Conservation (phyloP, 371 early-diverging fungal genomes). For the Mucor plumbeus region DNA sequence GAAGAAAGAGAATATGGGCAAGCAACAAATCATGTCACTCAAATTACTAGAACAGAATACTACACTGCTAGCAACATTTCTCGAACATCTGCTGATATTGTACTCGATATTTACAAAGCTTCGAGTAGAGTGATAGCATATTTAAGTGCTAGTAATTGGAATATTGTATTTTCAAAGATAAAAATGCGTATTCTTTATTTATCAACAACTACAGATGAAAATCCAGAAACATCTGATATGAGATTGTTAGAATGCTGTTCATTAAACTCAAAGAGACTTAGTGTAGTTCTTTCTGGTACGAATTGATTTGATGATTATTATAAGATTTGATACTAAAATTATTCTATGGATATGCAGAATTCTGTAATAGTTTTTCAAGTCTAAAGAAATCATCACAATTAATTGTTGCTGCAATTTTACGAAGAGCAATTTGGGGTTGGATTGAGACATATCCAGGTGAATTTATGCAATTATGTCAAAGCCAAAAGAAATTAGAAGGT, state of each 20-base stretch:
- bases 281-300: slow-evolving; percentile 69
- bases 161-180: slow-evolving; percentile 70
- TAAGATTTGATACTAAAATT: background rate
- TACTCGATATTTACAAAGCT: slow-evolving; percentile 68
- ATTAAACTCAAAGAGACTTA: slow-evolving; percentile 71
- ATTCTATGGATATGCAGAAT: slow-evolving; percentile 47
- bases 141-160: slow-evolving; percentile 85
- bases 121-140: slow-evolving; percentile 81
- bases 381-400: slow-evolving; percentile 75
- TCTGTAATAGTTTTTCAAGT: slow-evolving; percentile 65
- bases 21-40: slow-evolving; percentile 48
- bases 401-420: slow-evolving; percentile 70
- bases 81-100: slow-evolving; percentile 52
- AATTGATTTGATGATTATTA: background rate
- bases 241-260: slow-evolving; percentile 80
- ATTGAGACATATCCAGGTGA: slow-evolving; percentile 83
- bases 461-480: slow-evolving; percentile 72
- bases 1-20: slow-evolving; percentile 50
- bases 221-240: slow-evolving; percentile 78
- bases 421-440: slow-evolving; percentile 89
- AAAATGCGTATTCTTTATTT: slow-evolving; percentile 62
- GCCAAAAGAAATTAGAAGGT: slow-evolving; percentile 79
- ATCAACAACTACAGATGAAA: slow-evolving; percentile 65
- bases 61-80: slow-evolving; percentile 39
- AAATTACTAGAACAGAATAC: slow-evolving; percentile 54